Evolutionary conservation across 2,329 filamentous ascomycete genomes (phyloP), one percentile per base, ranked within the genome.

Genomic region (Coniochaeta prunicola): DNA sequence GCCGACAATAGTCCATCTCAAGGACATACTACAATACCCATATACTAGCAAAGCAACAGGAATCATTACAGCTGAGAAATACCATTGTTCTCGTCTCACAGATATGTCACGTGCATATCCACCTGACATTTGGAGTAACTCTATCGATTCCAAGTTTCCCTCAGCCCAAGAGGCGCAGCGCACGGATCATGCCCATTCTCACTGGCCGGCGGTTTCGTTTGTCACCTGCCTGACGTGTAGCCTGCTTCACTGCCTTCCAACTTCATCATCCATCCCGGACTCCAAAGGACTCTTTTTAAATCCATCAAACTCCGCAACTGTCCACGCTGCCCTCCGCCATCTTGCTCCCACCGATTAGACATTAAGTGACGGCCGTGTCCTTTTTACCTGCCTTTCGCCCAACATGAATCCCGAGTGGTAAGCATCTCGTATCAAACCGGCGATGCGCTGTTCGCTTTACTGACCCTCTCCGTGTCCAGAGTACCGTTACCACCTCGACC

Each of bases 361-460:
- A 31, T 38, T 9, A 30, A 30, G 38, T 31, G 13, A 38, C 5
- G 15, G 28, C 30, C 13, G 2, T 34, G 19, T 19, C 33, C 24
- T n/a, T 54, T 50, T 33, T 40, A 21, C 38, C 24, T 55, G 59
- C 38, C 42, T 56, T 56, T 61, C 64, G 61, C 71, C 72, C 82
- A 90, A 69, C 73, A 94, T 94, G 90, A 94, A 94, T 83, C 90
- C 90, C 74, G 90, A 94, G 90, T 94, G 84, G 90, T 94, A 87
- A 74, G 89, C 86, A 64, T 61, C 64, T 65, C 62, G 67, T 64
- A 59, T 64, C 45, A 13, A 57, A 15, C 59, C 50, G n/a, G 57
- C 59, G 60, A 53, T 53, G 48, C 59, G 63, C 64, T 66, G 64
- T 65, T 60, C 59, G 59, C 59, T 50, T 61, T 54, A n/a, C 38